A percentile compares a stretch with the other conserved stretches of the same genome.
Conservation (phyloP, 768 basidiomycete genomes). For the Psilocybe sp. region DNA sequence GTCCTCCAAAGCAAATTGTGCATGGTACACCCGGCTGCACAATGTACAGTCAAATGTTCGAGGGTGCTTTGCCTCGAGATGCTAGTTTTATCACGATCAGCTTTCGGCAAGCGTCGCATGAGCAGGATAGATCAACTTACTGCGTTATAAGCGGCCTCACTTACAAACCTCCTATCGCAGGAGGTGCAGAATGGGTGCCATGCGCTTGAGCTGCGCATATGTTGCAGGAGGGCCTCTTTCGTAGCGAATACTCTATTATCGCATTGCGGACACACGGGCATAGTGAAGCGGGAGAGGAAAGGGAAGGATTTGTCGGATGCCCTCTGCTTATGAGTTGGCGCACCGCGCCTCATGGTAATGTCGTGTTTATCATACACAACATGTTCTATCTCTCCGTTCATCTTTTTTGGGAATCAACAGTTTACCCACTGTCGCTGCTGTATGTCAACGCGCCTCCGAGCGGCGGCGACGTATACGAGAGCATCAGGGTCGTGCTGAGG, state of each 20-base stretch:
- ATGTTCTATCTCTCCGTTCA: conserved; percentile 2
- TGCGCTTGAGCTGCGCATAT: conserved; percentile 31
- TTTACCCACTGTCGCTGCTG: no score
- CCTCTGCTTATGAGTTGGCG: conserved; percentile 11
- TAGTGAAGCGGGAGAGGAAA: conserved; percentile 10
- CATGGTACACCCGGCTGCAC: conserved; percentile 31
- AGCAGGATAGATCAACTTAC: conserved; percentile 21
- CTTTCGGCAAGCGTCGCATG: not conserved
- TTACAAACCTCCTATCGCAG: conserved; percentile 34
- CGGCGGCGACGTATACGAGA: no score
- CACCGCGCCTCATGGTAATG: conserved; percentile 17
- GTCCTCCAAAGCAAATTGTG: conserved; percentile 37
- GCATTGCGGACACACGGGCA: conserved; percentile 37
- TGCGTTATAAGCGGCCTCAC: conserved; percentile 32
- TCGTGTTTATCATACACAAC: conserved; percentile 14
- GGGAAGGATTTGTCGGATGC: conserved; percentile 3
- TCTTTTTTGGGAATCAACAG: no score
- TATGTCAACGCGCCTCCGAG: no score
- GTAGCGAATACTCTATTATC: conserved; percentile 30
- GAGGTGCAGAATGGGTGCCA: conserved; percentile 31
- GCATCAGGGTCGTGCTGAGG: no score
- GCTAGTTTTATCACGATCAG: conserved; percentile 21
- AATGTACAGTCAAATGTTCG: conserved; percentile 37
- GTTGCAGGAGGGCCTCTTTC: conserved; percentile 37
- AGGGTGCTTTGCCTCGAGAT: conserved; percentile 40